Percentiles rank a stretch among this genome's conserved stretches.
Evolutionary conservation across 2,329 filamentous ascomycete genomes (phyloP).

Genomic region (Cladosporium sp.): DNA sequence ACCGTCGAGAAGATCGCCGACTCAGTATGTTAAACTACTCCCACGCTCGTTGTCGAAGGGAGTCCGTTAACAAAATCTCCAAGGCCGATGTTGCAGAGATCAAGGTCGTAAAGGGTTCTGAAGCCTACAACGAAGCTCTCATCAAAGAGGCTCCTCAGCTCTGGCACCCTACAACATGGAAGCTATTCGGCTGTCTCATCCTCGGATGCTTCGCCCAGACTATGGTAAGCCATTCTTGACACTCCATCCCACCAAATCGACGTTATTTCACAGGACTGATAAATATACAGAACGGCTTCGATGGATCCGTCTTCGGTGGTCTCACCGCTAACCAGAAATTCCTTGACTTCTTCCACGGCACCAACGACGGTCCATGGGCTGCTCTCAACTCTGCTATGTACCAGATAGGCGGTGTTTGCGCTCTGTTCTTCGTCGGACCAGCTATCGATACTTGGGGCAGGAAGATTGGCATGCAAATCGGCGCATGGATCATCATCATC

Average conservation of each 20-base stretch:
- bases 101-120: conserved; percentile 49
- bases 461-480: conserved; percentile 42
- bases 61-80: neutral
- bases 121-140: conserved; percentile 54
- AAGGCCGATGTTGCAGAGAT: conserved; percentile 28
- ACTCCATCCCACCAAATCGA: neutral
- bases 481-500: conserved; percentile 62
- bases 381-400: conserved; percentile 46
- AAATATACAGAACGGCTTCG: conserved; percentile 49
- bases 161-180: conserved; percentile 16
- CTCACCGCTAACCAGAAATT: conserved; percentile 47
- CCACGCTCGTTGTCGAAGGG: too few species aligned
- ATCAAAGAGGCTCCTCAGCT: conserved; percentile 47
- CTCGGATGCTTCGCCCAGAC: conserved; percentile 38
- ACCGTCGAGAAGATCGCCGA: conserved; percentile 12
- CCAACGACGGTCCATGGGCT: conserved; percentile 40
- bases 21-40: neutral
- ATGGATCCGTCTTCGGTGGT: conserved; percentile 54
- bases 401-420: conserved; percentile 44
- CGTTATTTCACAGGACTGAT: conserved; percentile 30
- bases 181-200: conserved; percentile 24
- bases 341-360: conserved; percentile 39
- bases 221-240: conserved; percentile 4
- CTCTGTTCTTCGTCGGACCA: conserved; percentile 45
- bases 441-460: conserved; percentile 47